Conservation (phyloP, 2,329 filamentous ascomycete genomes). For the Penicillium sp. region DNA sequence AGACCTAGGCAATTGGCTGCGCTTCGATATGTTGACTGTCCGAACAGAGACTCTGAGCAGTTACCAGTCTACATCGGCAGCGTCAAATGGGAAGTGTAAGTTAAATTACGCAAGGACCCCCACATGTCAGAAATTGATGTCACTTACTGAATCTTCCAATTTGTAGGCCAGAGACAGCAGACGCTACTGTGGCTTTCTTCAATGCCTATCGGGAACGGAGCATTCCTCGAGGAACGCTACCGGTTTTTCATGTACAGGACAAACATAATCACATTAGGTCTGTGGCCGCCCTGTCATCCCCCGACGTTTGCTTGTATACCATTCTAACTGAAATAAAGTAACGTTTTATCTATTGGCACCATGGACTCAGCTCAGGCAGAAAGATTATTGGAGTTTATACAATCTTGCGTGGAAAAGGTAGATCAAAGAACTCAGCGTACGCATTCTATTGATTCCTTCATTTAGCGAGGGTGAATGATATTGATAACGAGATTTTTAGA, state of each 20-base stretch:
- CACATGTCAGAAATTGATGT: background rate
- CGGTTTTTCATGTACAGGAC: background rate
- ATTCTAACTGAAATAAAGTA: background rate
- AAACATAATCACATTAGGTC: background rate
- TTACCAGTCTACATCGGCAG: background rate
- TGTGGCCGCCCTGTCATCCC: background rate
- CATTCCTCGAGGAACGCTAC: background rate
- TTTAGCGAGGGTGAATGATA: background rate
- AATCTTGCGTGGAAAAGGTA: background rate
- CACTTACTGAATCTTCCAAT: background rate
- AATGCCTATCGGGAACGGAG: background rate
- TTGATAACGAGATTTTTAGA: background rate
- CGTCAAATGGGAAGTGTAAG: background rate
- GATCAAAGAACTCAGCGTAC: background rate
- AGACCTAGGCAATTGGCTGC: background rate
- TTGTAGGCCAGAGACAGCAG: background rate
- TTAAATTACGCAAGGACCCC: background rate
- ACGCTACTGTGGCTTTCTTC: background rate
- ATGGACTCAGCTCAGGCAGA: background rate
- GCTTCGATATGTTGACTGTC: background rate
- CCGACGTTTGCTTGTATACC: background rate
- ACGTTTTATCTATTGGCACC: background rate
- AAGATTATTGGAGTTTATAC: background rate
- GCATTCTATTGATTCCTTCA: background rate
- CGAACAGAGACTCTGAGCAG: background rate